Percentiles rank a stretch among this genome's conserved stretches.
phyloP scores from a whole-genome alignment of 2,329 filamentous ascomycete genomes.

The Ophiostoma perfectum region DNA sequence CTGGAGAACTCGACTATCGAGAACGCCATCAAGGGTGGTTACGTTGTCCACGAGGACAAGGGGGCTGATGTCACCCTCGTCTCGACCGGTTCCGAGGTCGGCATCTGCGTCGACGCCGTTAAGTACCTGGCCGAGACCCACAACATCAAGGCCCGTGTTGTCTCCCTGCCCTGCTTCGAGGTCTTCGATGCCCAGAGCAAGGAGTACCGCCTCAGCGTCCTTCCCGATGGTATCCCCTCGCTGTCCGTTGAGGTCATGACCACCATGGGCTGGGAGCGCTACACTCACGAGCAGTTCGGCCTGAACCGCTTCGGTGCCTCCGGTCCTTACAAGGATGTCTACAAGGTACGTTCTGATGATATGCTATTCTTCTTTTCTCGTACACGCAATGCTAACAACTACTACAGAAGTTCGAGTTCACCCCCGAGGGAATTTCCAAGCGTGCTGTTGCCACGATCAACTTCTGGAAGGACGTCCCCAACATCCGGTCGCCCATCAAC shows the following conservation, averaged over 20 bases:
- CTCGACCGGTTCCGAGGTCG: conserved; percentile 93
- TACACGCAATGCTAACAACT: conserved; percentile 34
- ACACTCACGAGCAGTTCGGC: conserved; percentile 98
- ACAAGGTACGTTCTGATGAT: conserved; percentile 49
- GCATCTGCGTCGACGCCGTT: conserved; percentile 85
- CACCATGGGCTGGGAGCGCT: conserved; percentile 98
- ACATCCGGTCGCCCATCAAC: conserved; percentile 92
- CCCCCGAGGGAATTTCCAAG: conserved; percentile 92
- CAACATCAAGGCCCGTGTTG: conserved; percentile 80
- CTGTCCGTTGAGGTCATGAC: conserved; percentile 94
- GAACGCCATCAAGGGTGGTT: conserved; percentile 89
- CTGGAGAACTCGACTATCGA: conserved; percentile 90
- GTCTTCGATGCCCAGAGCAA: conserved; percentile 91
- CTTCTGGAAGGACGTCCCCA: conserved; percentile 92
- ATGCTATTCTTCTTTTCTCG: conserved; percentile 41
- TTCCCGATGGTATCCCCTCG: conserved; percentile 89
- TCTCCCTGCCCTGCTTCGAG: conserved; percentile 95
- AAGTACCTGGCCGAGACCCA: conserved; percentile 88
- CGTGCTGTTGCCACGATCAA: conserved; percentile 85
- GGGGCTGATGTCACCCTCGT: conserved; percentile 83
- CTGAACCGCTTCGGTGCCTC: conserved; percentile 98
- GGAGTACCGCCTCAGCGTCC: conserved; percentile 88
- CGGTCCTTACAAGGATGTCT: conserved; percentile 95
- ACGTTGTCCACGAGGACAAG: conserved; percentile 79
- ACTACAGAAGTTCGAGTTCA: conserved; percentile 90